Percentiles rank a stretch among this genome's conserved stretches.
Conservation (phyloP, 768 basidiomycete species). For the Nidularia sp. region DNA sequence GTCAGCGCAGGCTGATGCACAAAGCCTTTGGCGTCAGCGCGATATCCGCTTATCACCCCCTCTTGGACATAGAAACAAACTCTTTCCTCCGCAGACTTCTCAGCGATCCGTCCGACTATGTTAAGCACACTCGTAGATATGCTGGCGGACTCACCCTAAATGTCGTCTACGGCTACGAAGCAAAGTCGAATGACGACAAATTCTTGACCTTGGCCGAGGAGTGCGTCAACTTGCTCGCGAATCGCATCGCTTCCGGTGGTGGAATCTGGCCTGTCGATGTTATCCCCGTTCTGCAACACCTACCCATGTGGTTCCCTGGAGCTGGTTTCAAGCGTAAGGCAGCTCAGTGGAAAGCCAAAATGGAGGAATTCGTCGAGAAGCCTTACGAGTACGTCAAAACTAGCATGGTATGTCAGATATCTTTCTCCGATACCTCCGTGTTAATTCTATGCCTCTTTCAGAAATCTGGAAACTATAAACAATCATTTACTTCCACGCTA, state of each 20-base stretch:
- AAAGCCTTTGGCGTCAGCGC: constrained; percentile 51
- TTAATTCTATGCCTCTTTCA: constrained; percentile 10
- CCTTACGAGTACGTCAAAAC: constrained; percentile 59
- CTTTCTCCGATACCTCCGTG: constrained; percentile 6
- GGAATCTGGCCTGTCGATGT: constrained; percentile 51
- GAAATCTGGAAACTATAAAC: constrained; percentile 35
- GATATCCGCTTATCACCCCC: constrained; percentile 54
- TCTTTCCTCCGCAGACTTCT: constrained; percentile 55
- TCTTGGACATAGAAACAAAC: constrained; percentile 53
- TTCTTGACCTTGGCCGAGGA: constrained; percentile 38
- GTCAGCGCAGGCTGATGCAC: constrained; percentile 66
- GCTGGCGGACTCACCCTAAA: constrained; percentile 52
- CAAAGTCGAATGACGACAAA: constrained; percentile 27
- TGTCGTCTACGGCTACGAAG: constrained; percentile 62
- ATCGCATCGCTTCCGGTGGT: constrained; percentile 34
- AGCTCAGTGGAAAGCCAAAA: constrained; percentile 53
- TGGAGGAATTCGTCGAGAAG: constrained; percentile 60
- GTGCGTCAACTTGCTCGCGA: constrained; percentile 34
- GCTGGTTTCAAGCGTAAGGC: constrained; percentile 64
- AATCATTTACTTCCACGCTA: constrained; percentile 47
- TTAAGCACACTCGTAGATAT: constrained; percentile 42
- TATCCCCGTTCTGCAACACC: constrained; percentile 43
- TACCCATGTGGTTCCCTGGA: constrained; percentile 69
- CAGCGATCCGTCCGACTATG: constrained; percentile 31
- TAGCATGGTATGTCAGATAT: constrained; percentile 42